Conservation (phyloP, 2,329 filamentous ascomycete genomes). For the Mariannaea elegans region DNA sequence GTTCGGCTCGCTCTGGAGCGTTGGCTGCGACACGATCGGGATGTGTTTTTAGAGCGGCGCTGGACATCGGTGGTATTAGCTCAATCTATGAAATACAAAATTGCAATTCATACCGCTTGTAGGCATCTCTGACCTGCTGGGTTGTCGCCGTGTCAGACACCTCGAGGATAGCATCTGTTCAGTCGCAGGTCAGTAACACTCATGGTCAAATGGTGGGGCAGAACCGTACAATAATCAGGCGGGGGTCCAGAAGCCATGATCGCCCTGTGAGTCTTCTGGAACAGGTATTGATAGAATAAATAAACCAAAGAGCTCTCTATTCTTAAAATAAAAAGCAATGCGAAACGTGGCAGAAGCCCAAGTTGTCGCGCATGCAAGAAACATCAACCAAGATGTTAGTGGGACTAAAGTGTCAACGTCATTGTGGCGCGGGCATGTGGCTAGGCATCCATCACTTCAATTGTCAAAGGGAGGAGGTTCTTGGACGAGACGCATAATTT, state of each 20-base stretch:
- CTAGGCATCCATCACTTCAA: conserved; percentile 23
- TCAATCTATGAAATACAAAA: neutral
- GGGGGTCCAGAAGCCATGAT: conserved; percentile 53
- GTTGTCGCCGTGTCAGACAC: conserved; percentile 77
- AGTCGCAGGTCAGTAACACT: conserved; percentile 24
- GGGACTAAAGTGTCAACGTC: conserved; percentile 47
- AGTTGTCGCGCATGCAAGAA: conserved; percentile 5
- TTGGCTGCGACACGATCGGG: conserved; percentile 87
- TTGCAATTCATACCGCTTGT: conserved; percentile 74
- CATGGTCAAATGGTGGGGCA: conserved; percentile 23
- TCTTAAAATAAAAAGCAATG: neutral
- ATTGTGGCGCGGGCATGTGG: conserved; percentile 51
- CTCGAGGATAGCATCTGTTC: conserved; percentile 76
- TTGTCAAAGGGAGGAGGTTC: neutral
- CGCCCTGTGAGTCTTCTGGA: neutral
- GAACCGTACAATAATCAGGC: conserved; percentile 66
- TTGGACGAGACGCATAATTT: neutral
- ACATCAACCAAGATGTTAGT: conserved; percentile 23
- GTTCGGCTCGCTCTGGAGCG: conserved; percentile 81
- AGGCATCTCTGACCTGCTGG: conserved; percentile 90
- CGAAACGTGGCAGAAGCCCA: conserved; percentile 17
- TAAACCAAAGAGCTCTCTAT: neutral
- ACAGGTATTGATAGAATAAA: neutral
- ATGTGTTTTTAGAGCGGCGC: conserved; percentile 89
- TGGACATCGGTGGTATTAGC: conserved; percentile 49